Percentiles rank a stretch among this genome's conserved stretches.
Evolutionary conservation across 169 alveolate genomes (phyloP).

Genomic region (Plasmodium chabaudi): DNA sequence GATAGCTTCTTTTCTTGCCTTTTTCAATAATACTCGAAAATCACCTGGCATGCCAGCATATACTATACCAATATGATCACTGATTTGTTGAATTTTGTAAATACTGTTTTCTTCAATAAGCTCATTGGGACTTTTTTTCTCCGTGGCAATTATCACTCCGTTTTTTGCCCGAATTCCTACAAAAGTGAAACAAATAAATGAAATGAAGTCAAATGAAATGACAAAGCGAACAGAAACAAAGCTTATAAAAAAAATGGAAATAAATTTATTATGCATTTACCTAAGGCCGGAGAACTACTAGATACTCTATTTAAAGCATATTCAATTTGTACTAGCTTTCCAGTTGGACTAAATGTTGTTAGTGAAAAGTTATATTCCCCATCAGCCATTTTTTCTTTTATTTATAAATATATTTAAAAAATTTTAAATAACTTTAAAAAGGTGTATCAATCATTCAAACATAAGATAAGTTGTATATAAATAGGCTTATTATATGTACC

Average conservation of each 20-base stretch:
- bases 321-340: constrained; percentile 97
- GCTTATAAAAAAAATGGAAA: not conserved
- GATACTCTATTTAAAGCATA: constrained; percentile 97
- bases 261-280: constrained; percentile 21
- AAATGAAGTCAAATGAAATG: not conserved
- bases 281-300: constrained; percentile 96
- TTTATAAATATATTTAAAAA: not conserved
- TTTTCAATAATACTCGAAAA: constrained; percentile 93
- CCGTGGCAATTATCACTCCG: constrained; percentile 97
- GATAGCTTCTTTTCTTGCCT: constrained; percentile 91
- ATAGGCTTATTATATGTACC: not conserved
- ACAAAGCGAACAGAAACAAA: not conserved
- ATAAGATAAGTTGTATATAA: not conserved
- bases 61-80: constrained; percentile 93
- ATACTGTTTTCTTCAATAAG: constrained; percentile 95
- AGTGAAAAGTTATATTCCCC: constrained; percentile 94
- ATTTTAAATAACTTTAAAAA: not conserved
- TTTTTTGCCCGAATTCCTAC: constrained; percentile 94
- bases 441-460: no score
- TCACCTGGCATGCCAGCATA: constrained; percentile 99
- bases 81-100: constrained; percentile 93
- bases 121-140: constrained; percentile 92
- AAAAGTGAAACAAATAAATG: not conserved
- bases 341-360: constrained; percentile 97
- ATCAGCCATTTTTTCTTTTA: constrained; percentile 82